Evolutionary conservation across 305 asterid species (phyloP).

Genomic region (Coffea humblotiana): DNA sequence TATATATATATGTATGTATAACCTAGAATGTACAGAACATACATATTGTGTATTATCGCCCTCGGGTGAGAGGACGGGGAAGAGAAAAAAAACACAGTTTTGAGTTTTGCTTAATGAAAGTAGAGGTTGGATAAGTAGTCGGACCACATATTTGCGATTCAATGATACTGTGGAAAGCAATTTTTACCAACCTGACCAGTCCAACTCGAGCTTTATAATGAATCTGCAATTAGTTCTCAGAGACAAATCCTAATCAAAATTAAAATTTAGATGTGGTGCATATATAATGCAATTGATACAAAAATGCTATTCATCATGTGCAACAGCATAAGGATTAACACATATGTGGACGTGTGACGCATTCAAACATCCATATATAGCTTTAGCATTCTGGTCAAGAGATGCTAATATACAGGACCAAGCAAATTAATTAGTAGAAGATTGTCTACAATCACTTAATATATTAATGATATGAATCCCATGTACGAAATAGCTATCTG

Average conservation of each 20-base stretch:
- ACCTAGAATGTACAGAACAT: too few relatives aligned
- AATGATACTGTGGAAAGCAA: not conserved
- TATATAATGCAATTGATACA: not conserved
- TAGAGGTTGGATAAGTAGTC: too few relatives aligned
- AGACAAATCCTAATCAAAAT: not conserved
- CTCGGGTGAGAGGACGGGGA: too few relatives aligned
- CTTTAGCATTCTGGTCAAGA: not conserved
- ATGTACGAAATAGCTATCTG: too few relatives aligned
- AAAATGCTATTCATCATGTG: not conserved
- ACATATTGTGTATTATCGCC: too few relatives aligned
- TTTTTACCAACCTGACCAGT: too few relatives aligned
- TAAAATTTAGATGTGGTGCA: not conserved
- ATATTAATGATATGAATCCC: not conserved
- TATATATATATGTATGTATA: too few relatives aligned
- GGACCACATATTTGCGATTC: not conserved
- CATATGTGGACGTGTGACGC: not conserved
- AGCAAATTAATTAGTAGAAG: not conserved
- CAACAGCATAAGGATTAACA: not conserved
- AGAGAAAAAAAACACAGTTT: too few relatives aligned
- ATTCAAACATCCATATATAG: not conserved
- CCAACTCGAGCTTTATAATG: too few relatives aligned
- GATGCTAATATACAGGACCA: not conserved
- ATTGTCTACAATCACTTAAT: not conserved
- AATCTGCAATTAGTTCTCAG: not conserved
- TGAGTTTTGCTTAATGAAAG: not conserved